Evolutionary conservation across 306 rosid genomes (phyloP).

Genomic region (Quillaja saponaria): DNA sequence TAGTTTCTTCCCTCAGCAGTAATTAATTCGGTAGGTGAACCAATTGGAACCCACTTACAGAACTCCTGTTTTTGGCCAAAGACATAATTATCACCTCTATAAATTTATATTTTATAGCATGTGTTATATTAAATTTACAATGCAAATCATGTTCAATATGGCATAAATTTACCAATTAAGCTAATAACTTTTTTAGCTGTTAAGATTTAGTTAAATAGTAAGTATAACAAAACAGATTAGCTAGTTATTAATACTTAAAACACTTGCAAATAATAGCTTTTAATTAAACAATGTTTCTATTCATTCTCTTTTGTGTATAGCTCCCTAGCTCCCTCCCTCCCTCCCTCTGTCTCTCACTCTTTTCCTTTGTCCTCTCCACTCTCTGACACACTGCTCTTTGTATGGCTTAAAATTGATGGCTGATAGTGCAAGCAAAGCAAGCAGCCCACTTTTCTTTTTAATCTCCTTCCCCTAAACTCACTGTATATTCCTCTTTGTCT

Average conservation of each 20-base stretch:
- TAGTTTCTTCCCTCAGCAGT: conserved; percentile 14
- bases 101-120: too few relatives aligned
- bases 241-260: too few relatives aligned
- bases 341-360: conserved; percentile 20
- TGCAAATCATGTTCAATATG: too few relatives aligned
- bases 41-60: conserved; percentile 32
- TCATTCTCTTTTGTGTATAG: conserved; percentile 21
- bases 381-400: conserved; percentile 62
- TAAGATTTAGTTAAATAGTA: too few relatives aligned
- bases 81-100: conserved; percentile 33
- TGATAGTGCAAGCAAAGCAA: conserved; percentile 82
- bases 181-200: too few relatives aligned
- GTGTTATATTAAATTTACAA: too few relatives aligned
- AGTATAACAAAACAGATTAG: too few relatives aligned
- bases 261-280: too few relatives aligned
- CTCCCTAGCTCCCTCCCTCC: conserved; percentile 2
- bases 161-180: too few relatives aligned
- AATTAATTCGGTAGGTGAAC: conserved; percentile 33
- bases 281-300: background rate
- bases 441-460: conserved; percentile 32
- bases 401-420: conserved; percentile 68
- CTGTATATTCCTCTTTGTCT: conserved; percentile 41
- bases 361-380: conserved; percentile 44
- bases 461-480: conserved; percentile 25
- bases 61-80: conserved; percentile 27